Percentiles rank a stretch among this genome's conserved stretches.
phyloP scores from a whole-genome alignment of 352 stramenopile genomes.

The Pythium oligandrum region DNA sequence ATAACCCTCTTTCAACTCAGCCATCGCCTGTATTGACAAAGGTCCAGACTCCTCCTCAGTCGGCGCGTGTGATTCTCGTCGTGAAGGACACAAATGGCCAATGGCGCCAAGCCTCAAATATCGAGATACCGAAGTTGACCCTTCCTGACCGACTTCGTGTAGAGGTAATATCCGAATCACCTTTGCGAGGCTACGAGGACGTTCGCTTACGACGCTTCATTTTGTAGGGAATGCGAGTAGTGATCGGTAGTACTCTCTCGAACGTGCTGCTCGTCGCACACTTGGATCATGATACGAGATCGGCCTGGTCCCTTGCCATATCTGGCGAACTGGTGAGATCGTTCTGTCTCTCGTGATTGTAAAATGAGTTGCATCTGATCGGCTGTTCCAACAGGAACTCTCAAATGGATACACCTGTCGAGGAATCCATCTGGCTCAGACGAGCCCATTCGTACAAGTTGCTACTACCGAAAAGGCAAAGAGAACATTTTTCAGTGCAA shows the following conservation, averaged over 20 bases:
- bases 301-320: conserved; percentile 26
- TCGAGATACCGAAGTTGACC: conserved; percentile 8
- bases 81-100: neutral
- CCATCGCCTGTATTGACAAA: neutral
- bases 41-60: conserved; percentile 4
- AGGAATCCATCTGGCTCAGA: conserved; percentile 31
- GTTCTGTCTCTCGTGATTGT: neutral
- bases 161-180: conserved; percentile 23
- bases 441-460: conserved; percentile 47
- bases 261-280: conserved; percentile 30
- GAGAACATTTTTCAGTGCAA: conserved; percentile 41
- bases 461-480: conserved; percentile 46
- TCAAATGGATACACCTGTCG: conserved; percentile 36
- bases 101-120: conserved; percentile 5
- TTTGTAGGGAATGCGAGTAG: conserved; percentile 26
- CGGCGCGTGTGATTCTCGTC: neutral
- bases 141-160: conserved; percentile 27
- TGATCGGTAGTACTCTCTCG: conserved; percentile 41
- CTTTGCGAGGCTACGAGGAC: neutral
- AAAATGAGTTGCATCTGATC: neutral
- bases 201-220: conserved; percentile 2
- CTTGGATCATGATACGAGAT: conserved; percentile 20
- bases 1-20: neutral
- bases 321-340: conserved; percentile 38
- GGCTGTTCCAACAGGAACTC: conserved; percentile 27